Conservation (phyloP, 257 asterid genomes). For the Solanum paucissectum region DNA sequence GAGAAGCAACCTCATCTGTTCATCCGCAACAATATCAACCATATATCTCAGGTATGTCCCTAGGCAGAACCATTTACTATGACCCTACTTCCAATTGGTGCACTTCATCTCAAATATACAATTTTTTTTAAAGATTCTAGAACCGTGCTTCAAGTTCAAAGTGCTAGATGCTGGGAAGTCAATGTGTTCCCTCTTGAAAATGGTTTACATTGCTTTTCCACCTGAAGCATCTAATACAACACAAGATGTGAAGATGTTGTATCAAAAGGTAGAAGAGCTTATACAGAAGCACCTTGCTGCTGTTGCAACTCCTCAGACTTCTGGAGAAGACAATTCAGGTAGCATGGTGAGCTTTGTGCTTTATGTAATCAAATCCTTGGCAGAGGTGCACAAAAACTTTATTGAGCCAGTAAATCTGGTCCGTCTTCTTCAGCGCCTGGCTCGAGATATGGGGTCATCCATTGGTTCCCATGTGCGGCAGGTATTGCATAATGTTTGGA, state of each 20-base stretch:
- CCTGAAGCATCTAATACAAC: conserved; percentile 69
- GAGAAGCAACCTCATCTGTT: conserved; percentile 96
- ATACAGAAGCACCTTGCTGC: conserved; percentile 93
- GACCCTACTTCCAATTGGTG: not conserved
- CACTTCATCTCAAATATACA: not conserved
- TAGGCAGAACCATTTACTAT: conserved; percentile 2
- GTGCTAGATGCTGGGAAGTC: conserved; percentile 98
- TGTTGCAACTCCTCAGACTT: conserved; percentile 74
- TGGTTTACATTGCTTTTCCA: conserved; percentile 93
- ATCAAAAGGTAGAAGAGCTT: conserved; percentile 95
- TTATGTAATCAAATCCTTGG: conserved; percentile 70
- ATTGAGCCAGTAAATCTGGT: conserved; percentile 75
- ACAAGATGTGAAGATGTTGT: conserved; percentile 79
- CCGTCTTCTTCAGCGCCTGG: conserved; percentile 92
- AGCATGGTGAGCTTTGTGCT: conserved; percentile 95
- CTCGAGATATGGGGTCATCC: conserved; percentile 82
- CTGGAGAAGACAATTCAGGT: conserved; percentile 89
- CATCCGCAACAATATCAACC: conserved; percentile 85
- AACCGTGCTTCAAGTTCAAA: conserved; percentile 97
- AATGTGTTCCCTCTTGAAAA: conserved; percentile 80
- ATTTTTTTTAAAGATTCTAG: conserved; percentile 61
- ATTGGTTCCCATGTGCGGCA: conserved; percentile 71
- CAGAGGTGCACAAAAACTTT: conserved; percentile 82
- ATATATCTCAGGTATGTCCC: conserved; percentile 75
- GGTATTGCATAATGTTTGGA: conserved; percentile 31